Conservation (phyloP, 1,139 yeast species). For the Suhomyces ambrosiae region DNA sequence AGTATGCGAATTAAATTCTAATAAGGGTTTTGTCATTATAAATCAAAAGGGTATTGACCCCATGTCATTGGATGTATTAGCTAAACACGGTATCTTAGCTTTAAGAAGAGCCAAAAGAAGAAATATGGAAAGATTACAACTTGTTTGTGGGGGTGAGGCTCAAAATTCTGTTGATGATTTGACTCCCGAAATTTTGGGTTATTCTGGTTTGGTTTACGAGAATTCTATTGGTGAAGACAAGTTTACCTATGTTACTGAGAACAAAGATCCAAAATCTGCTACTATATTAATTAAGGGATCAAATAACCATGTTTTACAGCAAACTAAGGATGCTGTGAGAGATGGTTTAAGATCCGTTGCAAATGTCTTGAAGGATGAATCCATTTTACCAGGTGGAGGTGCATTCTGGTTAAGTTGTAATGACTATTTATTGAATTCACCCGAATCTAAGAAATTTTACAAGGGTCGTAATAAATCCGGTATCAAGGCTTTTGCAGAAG, state of each 20-base stretch:
- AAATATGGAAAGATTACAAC: conserved; percentile 97
- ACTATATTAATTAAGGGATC: conserved; percentile 93
- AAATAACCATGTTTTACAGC: conserved; percentile 82
- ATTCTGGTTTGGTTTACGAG: conserved; percentile 89
- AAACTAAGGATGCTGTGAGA: conserved; percentile 94
- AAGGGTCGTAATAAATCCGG: conserved; percentile 92
- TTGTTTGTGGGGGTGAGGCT: conserved; percentile 96
- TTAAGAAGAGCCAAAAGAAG: conserved; percentile 97
- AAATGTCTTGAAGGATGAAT: conserved; percentile 81
- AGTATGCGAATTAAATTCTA: conserved; percentile 77
- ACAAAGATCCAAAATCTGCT: conserved; percentile 87
- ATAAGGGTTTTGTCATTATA: conserved; percentile 87
- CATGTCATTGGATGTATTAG: conserved; percentile 91
- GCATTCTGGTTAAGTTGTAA: conserved; percentile 88
- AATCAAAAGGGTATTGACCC: conserved; percentile 99
- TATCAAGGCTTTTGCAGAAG: conserved; percentile 90
- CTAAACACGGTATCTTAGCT: conserved; percentile 90
- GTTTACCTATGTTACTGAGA: conserved; percentile 93
- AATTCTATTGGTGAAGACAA: conserved; percentile 96
- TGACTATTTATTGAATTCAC: conserved; percentile 57
- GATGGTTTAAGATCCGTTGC: conserved; percentile 96
- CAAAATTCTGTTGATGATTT: conserved; percentile 97
- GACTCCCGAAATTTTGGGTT: conserved; percentile 81
- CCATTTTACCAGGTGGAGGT: conserved; percentile 96
- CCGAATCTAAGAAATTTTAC: conserved; percentile 59